A percentile compares a stretch with the other conserved stretches of the same genome.
These are phyloP conservation scores for Poronia punctata DNA, from an alignment of 495 filamentous ascomycete species.

Conservation along the genomic window DNA sequence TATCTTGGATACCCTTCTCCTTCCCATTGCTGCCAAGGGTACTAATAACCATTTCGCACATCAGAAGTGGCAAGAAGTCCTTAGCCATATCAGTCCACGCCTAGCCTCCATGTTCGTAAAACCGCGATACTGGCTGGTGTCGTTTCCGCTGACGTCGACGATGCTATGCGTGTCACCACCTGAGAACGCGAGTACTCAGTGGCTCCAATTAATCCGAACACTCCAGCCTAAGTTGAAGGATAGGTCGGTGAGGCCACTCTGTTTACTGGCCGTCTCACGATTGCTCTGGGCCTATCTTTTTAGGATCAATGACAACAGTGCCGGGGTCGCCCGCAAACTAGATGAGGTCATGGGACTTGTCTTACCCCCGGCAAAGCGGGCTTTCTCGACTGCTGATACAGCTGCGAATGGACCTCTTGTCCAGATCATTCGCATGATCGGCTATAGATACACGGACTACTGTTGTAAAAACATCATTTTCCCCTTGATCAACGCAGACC, in stretches of 20 bases:
- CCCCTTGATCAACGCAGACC: constrained; percentile 85
- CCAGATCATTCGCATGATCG: constrained; percentile 90
- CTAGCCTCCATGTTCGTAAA: constrained; percentile 79
- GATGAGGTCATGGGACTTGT: constrained; percentile 81
- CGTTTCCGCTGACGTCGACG: constrained; percentile 78
- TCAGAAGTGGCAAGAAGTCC: constrained; percentile 78
- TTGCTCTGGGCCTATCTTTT: constrained; percentile 97
- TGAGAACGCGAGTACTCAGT: constrained; percentile 76
- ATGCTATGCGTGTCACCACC: constrained; percentile 80
- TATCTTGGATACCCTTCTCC: constrained; percentile 74
- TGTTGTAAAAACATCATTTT: constrained; percentile 91
- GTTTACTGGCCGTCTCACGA: constrained; percentile 81
- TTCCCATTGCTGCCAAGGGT: constrained; percentile 79
- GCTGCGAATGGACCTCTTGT: constrained; percentile 81
- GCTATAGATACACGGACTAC: constrained; percentile 85
- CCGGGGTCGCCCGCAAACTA: constrained; percentile 65
- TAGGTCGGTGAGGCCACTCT: constrained; percentile 66
- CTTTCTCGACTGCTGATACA: constrained; percentile 70
- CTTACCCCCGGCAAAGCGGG: constrained; percentile 68
- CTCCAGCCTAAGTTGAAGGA: constrained; percentile 78
- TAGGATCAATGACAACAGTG: constrained; percentile 61
- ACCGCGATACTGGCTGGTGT: constrained; percentile 80
- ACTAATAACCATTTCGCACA: constrained; percentile 63
- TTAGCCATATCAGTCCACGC: constrained; percentile 66
- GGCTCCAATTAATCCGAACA: constrained; percentile 70